phyloP scores from a whole-genome alignment of 2,329 filamentous ascomycete genomes.

The Amylocarpus encephaloides region DNA sequence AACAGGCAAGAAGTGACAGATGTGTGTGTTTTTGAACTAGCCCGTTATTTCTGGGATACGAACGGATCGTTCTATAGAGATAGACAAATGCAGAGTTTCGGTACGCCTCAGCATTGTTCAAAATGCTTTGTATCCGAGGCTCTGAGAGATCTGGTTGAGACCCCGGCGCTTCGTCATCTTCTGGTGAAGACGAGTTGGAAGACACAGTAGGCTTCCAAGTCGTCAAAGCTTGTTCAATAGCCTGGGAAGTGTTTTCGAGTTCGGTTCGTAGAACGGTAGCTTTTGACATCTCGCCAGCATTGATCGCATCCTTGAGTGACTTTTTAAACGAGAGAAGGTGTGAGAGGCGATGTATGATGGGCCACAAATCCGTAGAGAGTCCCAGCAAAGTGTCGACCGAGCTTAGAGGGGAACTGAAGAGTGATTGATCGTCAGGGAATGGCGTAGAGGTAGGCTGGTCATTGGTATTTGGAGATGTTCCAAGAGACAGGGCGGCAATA shows the following conservation, averaged over 20 bases:
- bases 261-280: slow-evolving; percentile 25
- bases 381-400: slow-evolving; percentile 48
- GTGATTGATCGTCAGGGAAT: slow-evolving; percentile 38
- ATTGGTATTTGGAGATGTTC: slow-evolving; percentile 49
- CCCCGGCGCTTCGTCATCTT: slow-evolving; percentile 2
- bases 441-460: slow-evolving; percentile 42
- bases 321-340: slow-evolving; percentile 47
- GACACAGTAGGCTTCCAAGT: slow-evolving; percentile 50
- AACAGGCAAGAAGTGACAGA: slow-evolving; percentile 46
- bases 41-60: slow-evolving; percentile 39
- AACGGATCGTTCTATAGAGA: slow-evolving; percentile 35
- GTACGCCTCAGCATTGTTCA: slow-evolving; percentile 45
- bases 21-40: slow-evolving; percentile 49
- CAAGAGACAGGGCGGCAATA: slow-evolving; percentile 55
- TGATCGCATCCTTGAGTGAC: slow-evolving; percentile 42
- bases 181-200: slow-evolving; percentile 24
- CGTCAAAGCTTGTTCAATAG: slow-evolving; percentile 49
- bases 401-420: slow-evolving; percentile 38
- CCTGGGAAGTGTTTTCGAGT: slow-evolving; percentile 38
- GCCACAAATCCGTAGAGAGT: slow-evolving; percentile 57
- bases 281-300: slow-evolving; percentile 33
- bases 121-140: slow-evolving; percentile 31
- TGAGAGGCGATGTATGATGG: slow-evolving; percentile 55
- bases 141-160: slow-evolving; percentile 1
- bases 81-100: slow-evolving; percentile 43